A percentile compares a stretch with the other conserved stretches of the same genome.
Evolutionary conservation across 2,329 filamentous ascomycete genomes (phyloP).

Genomic region (Colletotrichum chrysophilum): DNA sequence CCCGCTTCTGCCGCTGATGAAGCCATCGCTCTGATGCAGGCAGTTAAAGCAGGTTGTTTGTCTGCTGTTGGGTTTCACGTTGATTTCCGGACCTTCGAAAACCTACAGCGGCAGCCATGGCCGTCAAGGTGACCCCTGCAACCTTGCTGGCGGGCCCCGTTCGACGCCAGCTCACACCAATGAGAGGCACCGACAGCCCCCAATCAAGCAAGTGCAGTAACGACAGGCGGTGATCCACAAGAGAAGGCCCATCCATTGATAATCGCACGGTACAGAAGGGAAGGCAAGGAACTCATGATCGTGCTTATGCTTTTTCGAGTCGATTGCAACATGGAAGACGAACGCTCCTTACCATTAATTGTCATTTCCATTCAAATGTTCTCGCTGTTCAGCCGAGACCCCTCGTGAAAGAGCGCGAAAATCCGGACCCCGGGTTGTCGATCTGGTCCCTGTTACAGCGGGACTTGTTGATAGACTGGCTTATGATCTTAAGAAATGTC

Average conservation of each 20-base stretch:
- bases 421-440: too few relatives aligned
- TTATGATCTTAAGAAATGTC: too few relatives aligned
- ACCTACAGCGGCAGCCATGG: neutral
- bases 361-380: neutral
- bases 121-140: neutral
- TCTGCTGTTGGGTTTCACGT: neutral
- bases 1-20: neutral
- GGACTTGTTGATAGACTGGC: too few relatives aligned
- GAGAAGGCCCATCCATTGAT: neutral
- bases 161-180: neutral
- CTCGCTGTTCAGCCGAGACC: too few relatives aligned
- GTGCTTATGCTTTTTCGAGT: neutral
- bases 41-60: neutral
- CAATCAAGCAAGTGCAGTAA: neutral
- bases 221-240: neutral
- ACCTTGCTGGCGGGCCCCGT: neutral
- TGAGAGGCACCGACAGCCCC: neutral
- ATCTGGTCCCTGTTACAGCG: too few relatives aligned
- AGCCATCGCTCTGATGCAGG: neutral
- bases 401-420: too few relatives aligned
- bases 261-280: neutral
- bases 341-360: neutral
- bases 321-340: neutral
- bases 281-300: neutral
- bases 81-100: neutral